Evolutionary conservation across 2,329 filamentous ascomycete species (phyloP).

Genomic region (Aspergillus alliaceus): DNA sequence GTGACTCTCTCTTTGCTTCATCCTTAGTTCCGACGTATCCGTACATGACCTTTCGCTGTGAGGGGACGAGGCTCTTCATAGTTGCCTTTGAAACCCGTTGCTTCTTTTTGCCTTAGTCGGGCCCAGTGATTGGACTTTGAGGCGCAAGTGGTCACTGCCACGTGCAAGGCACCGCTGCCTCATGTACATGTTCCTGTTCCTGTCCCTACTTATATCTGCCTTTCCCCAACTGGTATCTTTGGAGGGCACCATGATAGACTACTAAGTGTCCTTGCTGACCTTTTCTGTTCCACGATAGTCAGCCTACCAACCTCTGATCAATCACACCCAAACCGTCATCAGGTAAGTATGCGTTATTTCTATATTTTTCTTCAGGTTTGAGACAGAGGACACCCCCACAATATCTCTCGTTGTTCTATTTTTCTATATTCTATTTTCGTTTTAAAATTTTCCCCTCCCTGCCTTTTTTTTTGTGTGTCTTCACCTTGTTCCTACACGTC

Average conservation of each 20-base stretch:
- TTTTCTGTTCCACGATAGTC: background rate
- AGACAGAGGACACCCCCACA: background rate
- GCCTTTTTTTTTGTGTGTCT: too few species aligned
- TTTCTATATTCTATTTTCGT: background rate
- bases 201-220: background rate
- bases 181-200: background rate
- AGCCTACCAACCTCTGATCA: background rate
- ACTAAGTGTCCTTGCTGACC: background rate
- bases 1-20: background rate
- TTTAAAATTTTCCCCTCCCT: background rate
- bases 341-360: background rate
- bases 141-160: constrained; percentile 6
- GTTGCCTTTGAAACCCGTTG: constrained; percentile 7
- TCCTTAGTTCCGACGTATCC: background rate
- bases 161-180: constrained; percentile 4
- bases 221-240: background rate
- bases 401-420: background rate
- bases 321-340: too few species aligned
- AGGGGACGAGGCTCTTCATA: constrained; percentile 8
- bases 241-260: too few species aligned
- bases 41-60: background rate
- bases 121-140: constrained; percentile 1
- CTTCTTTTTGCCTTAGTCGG: constrained; percentile 3
- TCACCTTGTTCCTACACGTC: background rate
- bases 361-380: background rate